Evolutionary conservation across 2,329 filamentous ascomycete species (phyloP).

Genomic region (Xylariaceae sp.): DNA sequence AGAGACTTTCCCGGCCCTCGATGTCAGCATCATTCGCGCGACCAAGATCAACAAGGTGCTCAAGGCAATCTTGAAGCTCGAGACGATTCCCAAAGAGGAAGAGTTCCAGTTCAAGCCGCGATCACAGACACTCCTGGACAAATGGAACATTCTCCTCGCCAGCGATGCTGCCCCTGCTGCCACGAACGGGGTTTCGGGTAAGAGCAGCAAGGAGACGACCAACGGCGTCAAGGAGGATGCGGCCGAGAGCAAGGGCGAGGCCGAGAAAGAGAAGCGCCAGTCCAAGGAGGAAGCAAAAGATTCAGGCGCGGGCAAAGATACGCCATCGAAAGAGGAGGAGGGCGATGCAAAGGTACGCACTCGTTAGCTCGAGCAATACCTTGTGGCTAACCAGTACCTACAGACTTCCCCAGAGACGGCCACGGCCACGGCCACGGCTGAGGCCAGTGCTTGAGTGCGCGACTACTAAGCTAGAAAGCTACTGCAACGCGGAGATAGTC

Average conservation of each 20-base stretch:
- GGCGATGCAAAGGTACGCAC: slow-evolving; percentile 34
- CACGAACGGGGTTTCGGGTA: slow-evolving; percentile 50
- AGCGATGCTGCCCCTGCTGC: slow-evolving; percentile 46
- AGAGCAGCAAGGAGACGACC: slow-evolving; percentile 30
- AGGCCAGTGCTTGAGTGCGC: slow-evolving; percentile 2
- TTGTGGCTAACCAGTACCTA: not conserved
- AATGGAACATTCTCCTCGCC: slow-evolving; percentile 84
- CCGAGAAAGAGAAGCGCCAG: slow-evolving; percentile 32
- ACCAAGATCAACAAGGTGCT: slow-evolving; percentile 99
- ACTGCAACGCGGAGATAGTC: not conserved
- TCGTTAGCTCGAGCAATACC: no score
- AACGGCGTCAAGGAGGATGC: slow-evolving; percentile 28
- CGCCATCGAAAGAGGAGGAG: slow-evolving; percentile 19
- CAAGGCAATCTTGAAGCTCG: slow-evolving; percentile 87
- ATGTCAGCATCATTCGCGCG: slow-evolving; percentile 80
- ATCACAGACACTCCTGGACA: slow-evolving; percentile 73
- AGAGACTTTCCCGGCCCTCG: slow-evolving; percentile 75
- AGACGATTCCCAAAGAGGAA: slow-evolving; percentile 80
- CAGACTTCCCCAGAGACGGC: slow-evolving; percentile 11
- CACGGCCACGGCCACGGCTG: not conserved
- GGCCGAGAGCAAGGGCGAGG: slow-evolving; percentile 21
- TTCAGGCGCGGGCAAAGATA: slow-evolving; percentile 34
- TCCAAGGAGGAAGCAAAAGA: slow-evolving; percentile 36
- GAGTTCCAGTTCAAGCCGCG: slow-evolving; percentile 87
- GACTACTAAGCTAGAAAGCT: not conserved